A percentile compares a stretch with the other conserved stretches of the same genome.
These are phyloP conservation scores for Erucastrum elatum DNA, from an alignment of 345 rosid species.

Conservation along the genomic window DNA sequence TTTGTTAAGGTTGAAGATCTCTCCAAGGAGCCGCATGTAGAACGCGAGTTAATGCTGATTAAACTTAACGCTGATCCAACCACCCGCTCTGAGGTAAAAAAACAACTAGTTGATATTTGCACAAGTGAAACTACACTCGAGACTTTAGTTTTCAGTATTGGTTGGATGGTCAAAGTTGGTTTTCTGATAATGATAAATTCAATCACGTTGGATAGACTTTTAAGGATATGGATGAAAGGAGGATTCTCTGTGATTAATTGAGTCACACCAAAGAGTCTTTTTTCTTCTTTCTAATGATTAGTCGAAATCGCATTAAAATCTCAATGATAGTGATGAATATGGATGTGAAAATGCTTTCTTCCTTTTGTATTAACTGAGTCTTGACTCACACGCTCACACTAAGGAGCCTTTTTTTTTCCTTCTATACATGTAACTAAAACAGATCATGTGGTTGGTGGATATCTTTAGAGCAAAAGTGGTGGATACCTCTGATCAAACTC, in stretches of 20 bases:
- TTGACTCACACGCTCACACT: background rate
- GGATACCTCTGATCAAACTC: constrained; percentile 68
- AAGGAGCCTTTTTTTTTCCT: background rate
- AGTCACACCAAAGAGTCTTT: background rate
- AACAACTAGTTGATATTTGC: background rate
- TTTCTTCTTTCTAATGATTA: background rate
- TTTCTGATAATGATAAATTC: background rate
- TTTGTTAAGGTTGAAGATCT: constrained; percentile 75
- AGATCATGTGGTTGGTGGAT: constrained; percentile 93
- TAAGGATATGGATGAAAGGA: constrained; percentile 16
- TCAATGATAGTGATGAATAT: background rate
- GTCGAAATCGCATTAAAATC: background rate
- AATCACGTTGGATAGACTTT: background rate
- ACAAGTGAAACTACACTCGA: background rate
- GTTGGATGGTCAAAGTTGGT: constrained; percentile 19
- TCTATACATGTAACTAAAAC: constrained; percentile 37
- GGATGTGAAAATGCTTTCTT: background rate
- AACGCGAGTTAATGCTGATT: constrained; percentile 87
- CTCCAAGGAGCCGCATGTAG: constrained; percentile 89
- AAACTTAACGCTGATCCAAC: constrained; percentile 67
- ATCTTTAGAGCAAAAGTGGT: constrained; percentile 93
- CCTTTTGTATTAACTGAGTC: background rate
- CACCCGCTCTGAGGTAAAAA: constrained; percentile 65
- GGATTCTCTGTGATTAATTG: background rate
- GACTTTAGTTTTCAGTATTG: background rate